These are phyloP conservation scores for Pseudogymnoascus sp. DNA, from an alignment of 2,329 filamentous ascomycete species.

Conservation along the genomic window DNA sequence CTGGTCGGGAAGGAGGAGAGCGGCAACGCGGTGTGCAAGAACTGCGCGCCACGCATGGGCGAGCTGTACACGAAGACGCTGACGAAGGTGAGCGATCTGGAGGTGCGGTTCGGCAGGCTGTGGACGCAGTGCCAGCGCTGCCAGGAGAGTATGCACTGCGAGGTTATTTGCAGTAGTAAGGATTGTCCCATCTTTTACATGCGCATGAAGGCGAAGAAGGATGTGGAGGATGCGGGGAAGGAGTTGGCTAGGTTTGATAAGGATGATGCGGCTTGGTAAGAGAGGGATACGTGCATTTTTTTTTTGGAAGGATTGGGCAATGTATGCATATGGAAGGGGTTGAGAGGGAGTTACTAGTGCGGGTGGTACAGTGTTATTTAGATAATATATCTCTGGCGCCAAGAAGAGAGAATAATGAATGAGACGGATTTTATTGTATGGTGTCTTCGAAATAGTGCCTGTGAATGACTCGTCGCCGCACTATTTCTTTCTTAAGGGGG, in stretches of 20 bases:
- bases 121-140: conserved; percentile 99
- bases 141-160: conserved; percentile 95
- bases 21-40: conserved; percentile 76
- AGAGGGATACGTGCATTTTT: neutral
- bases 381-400: neutral
- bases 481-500: no score
- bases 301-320: neutral
- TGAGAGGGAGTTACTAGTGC: neutral
- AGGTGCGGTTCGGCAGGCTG: conserved; percentile 82
- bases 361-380: neutral
- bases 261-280: conserved; percentile 56
- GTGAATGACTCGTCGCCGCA: neutral
- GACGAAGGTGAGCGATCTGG: conserved; percentile 80
- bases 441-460: neutral
- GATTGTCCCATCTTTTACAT: conserved; percentile 99
- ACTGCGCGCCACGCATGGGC: conserved; percentile 76
- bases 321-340: conserved; percentile 1
- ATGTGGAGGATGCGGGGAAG: conserved; percentile 89
- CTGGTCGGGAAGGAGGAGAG: conserved; percentile 71
- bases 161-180: conserved; percentile 92
- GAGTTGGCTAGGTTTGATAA: conserved; percentile 85
- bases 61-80: conserved; percentile 92
- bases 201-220: conserved; percentile 99
- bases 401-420: neutral
- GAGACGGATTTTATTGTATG: neutral